Percentiles rank a stretch among this genome's conserved stretches.
These are phyloP conservation scores for Trichophaea hybrida DNA, from an alignment of 2,329 filamentous ascomycete genomes.

Conservation along the genomic window DNA sequence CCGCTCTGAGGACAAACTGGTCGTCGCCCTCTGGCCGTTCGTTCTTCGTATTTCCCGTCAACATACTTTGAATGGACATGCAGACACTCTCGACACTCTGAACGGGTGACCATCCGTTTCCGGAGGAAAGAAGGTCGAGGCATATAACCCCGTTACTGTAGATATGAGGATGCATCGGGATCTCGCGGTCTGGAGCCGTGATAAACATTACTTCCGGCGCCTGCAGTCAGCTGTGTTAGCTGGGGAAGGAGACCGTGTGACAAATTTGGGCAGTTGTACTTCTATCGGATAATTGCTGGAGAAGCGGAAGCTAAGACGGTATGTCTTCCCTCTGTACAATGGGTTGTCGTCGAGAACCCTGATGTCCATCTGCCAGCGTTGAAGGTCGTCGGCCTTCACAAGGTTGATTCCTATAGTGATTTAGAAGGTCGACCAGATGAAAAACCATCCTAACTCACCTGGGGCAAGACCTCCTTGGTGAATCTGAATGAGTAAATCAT, in stretches of 20 bases:
- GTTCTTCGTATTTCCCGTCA: slow-evolving; percentile 85
- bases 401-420: slow-evolving; percentile 52
- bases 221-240: slow-evolving; percentile 37
- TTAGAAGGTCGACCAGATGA: background rate
- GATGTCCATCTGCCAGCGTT: slow-evolving; percentile 89
- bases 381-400: slow-evolving; percentile 64
- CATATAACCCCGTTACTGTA: slow-evolving; percentile 99
- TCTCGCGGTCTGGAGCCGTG: slow-evolving; percentile 44
- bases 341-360: slow-evolving; percentile 80
- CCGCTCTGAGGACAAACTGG: slow-evolving; percentile 56
- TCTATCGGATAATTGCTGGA: slow-evolving; percentile 72
- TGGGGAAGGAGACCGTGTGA: background rate
- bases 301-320: slow-evolving; percentile 79
- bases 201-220: slow-evolving; percentile 89
- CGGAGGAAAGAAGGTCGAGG: slow-evolving; percentile 69
- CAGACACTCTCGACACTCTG: slow-evolving; percentile 95
- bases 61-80: slow-evolving; percentile 95
- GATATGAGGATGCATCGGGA: slow-evolving; percentile 93
- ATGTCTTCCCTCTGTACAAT: slow-evolving; percentile 65
- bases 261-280: background rate
- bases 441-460: slow-evolving; percentile 29
- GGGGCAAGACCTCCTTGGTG: slow-evolving; percentile 42
- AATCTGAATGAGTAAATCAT: slow-evolving; percentile 35
- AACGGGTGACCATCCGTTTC: slow-evolving; percentile 83
- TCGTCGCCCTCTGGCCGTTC: slow-evolving; percentile 77